Conservation (phyloP, 176 grass and related monocot species). For the Carex parvula region DNA sequence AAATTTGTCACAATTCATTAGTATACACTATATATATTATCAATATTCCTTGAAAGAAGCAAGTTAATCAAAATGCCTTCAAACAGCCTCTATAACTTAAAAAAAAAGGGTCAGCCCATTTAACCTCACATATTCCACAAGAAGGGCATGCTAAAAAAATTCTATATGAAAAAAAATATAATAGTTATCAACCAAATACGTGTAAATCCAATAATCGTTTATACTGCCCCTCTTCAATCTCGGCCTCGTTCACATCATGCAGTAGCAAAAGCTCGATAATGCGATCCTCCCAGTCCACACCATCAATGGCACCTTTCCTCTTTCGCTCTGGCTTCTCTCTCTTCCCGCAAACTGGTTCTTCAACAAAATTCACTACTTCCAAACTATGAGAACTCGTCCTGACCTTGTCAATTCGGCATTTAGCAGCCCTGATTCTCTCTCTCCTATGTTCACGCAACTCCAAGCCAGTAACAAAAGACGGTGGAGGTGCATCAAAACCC, state of each 20-base stretch:
- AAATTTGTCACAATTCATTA: too few species aligned
- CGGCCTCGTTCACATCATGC: conserved; percentile 58
- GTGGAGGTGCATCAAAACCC: conserved; percentile 76
- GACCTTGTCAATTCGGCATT: conserved; percentile 56
- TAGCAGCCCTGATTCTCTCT: conserved; percentile 74
- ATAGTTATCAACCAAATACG: conserved; percentile 13
- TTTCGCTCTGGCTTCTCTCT: conserved; percentile 29
- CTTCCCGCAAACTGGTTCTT: background rate
- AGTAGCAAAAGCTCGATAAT: conserved; percentile 75
- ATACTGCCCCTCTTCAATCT: conserved; percentile 94
- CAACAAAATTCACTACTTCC: conserved; percentile 23
- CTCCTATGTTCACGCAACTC: conserved; percentile 50
- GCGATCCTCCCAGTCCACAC: conserved; percentile 83
- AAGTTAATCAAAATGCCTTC: background rate
- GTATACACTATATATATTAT: background rate
- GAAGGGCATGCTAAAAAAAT: background rate
- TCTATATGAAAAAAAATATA: background rate
- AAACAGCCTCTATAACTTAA: background rate
- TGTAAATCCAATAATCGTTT: conserved; percentile 73
- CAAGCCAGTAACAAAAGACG: conserved; percentile 55
- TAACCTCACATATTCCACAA: background rate
- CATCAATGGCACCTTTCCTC: conserved; percentile 33
- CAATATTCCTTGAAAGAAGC: background rate
- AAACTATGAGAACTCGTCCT: conserved; percentile 38
- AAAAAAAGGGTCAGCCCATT: background rate